phyloP scores from a whole-genome alignment of 768 basidiomycete species.

The Tubosaeta sp. region DNA sequence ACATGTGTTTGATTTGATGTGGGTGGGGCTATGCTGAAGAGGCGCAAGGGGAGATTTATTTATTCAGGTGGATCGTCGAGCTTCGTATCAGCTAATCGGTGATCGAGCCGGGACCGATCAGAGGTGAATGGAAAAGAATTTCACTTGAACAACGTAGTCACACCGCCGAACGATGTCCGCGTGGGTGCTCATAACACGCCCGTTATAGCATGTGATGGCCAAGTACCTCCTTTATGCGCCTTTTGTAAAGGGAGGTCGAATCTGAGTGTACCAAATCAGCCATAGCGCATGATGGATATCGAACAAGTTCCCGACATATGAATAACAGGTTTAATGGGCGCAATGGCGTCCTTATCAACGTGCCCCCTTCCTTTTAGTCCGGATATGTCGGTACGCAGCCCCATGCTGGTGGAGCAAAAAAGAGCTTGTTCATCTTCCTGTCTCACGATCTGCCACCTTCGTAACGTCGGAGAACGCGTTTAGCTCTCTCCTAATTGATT shows the following conservation, averaged over 20 bases:
- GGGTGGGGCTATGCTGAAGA: background rate
- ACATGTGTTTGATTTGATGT: conserved; percentile 1
- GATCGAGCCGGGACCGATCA: conserved; percentile 3
- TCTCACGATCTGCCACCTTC: background rate
- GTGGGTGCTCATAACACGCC: background rate
- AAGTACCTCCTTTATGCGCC: background rate
- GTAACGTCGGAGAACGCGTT: background rate
- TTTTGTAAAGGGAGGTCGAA: conserved; percentile 1
- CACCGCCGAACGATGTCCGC: background rate
- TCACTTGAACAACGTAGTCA: background rate
- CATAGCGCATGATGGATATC: background rate
- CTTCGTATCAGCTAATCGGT: conserved; percentile 2
- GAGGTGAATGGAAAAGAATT: background rate
- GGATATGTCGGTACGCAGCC: conserved; percentile 1
- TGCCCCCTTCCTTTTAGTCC: background rate
- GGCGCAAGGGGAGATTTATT: background rate
- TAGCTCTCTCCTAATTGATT: background rate
- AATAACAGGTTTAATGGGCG: conserved; percentile 9
- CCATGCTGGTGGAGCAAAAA: background rate
- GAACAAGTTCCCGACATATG: background rate
- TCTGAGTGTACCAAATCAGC: background rate
- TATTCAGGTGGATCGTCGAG: background rate
- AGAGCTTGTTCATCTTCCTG: background rate
- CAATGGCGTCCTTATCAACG: conserved; percentile 1
- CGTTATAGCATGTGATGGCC: background rate